Evolutionary conservation across 768 basidiomycete species (phyloP).

Genomic region (Pulveroboletus sp.): DNA sequence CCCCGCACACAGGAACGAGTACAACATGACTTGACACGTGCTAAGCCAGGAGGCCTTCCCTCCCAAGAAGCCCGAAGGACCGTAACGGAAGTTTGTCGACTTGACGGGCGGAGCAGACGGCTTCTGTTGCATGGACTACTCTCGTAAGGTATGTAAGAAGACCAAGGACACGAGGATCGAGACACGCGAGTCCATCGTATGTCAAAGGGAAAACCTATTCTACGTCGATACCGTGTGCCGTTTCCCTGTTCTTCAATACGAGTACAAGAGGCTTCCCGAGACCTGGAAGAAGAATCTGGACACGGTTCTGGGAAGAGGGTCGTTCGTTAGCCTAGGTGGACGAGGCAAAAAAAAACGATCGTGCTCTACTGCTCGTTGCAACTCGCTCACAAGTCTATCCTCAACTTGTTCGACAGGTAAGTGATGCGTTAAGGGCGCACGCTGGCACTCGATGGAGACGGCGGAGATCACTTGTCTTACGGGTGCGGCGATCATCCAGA

Average conservation of each 20-base stretch:
- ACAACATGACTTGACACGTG: conserved; percentile 97
- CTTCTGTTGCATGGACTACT: conserved; percentile 93
- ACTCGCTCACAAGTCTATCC: conserved; percentile 98
- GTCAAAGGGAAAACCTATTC: conserved; percentile 97
- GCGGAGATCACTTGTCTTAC: conserved; percentile 98
- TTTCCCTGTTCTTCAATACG: conserved; percentile 96
- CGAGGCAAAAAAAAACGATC: conserved; percentile 98
- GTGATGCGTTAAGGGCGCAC: conserved; percentile 99
- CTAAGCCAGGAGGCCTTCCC: conserved; percentile 94
- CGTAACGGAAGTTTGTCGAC: conserved; percentile 79
- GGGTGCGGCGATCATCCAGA: conserved; percentile 96
- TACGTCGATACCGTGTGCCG: conserved; percentile 97
- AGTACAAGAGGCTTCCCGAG: conserved; percentile 97
- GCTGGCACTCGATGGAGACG: conserved; percentile 99
- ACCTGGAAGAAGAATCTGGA: conserved; percentile 99
- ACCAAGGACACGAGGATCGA: conserved; percentile 96
- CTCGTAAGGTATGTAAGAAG: conserved; percentile 97
- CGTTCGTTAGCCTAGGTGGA: conserved; percentile 81
- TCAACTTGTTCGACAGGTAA: conserved; percentile 99
- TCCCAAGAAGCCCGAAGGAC: conserved; percentile 65
- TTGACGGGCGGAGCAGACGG: conserved; percentile 83
- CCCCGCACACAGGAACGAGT: conserved; percentile 95
- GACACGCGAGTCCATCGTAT: conserved; percentile 90
- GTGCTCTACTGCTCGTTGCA: conserved; percentile 98
- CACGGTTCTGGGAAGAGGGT: conserved; percentile 56